A percentile compares a stretch with the other conserved stretches of the same genome.
These are phyloP conservation scores for Rusavskia elegans DNA, from an alignment of 495 filamentous ascomycete genomes.

Conservation along the genomic window DNA sequence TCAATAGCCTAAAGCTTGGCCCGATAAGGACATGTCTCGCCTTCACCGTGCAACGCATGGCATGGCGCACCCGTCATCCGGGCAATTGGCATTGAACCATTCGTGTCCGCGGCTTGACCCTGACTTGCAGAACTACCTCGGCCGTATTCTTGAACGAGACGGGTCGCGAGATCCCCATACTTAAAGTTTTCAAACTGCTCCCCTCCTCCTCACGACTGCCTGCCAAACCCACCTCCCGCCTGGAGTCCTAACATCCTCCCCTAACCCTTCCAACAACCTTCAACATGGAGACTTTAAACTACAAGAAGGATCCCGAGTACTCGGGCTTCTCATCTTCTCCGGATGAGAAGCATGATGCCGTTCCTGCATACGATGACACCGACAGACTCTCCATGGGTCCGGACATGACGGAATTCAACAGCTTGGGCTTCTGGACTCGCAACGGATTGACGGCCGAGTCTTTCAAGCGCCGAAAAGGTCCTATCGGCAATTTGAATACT, in stretches of 20 bases:
- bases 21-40: background rate
- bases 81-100: background rate
- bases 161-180: no score
- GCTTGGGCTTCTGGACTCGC: background rate
- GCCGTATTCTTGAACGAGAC: no score
- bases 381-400: background rate
- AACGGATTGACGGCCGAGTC: background rate
- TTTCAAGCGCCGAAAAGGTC: background rate
- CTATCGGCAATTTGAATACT: background rate
- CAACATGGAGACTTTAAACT: background rate
- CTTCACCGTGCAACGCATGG: background rate
- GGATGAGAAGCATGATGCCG: background rate
- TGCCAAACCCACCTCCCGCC: background rate
- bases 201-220: background rate
- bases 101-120: background rate
- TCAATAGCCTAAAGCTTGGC: background rate
- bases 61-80: background rate
- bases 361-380: background rate
- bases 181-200: background rate
- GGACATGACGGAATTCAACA: background rate
- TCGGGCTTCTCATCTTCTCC: background rate
- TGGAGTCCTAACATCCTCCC: background rate
- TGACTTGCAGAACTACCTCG: background rate
- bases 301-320: background rate
- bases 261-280: no score